Percentiles rank a stretch among this genome's conserved stretches.
phyloP scores from a whole-genome alignment of 192 early-diverging fungal genomes.

The Thamnidium elegans region DNA sequence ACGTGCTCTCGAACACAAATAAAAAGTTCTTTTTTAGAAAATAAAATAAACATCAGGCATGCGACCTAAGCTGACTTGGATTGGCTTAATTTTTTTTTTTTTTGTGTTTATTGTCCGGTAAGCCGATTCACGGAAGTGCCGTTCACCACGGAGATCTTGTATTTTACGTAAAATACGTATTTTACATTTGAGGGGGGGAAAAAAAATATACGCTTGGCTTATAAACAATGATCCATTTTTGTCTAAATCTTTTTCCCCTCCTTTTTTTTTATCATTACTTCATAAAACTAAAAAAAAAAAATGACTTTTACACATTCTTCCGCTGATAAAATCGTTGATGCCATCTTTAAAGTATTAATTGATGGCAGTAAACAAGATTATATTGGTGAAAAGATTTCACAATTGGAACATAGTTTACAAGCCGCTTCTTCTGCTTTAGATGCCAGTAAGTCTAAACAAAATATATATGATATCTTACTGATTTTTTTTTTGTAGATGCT shows the following conservation, averaged over 20 bases:
- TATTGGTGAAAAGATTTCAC: conserved; percentile 55
- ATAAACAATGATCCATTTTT: background rate
- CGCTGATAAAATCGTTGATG: conserved; percentile 28
- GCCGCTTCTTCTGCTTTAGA: conserved; percentile 46
- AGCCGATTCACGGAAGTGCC: no score
- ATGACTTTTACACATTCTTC: background rate
- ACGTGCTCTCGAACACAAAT: no score
- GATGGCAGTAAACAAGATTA: conserved; percentile 50
- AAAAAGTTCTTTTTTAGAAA: no score
- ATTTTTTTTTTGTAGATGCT: conserved; percentile 19
- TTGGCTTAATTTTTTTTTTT: no score
- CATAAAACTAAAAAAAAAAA: background rate
- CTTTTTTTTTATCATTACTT: background rate
- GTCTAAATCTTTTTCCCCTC: conserved; percentile 4
- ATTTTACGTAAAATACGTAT: background rate
- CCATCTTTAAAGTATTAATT: conserved; percentile 46
- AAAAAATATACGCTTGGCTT: no score
- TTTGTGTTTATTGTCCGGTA: no score
- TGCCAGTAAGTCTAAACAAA: conserved; percentile 17
- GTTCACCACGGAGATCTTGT: background rate
- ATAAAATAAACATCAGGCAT: no score
- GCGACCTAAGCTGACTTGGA: no score
- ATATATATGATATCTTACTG: background rate
- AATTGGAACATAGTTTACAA: conserved; percentile 56
- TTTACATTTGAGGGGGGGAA: no score